Evolutionary conservation across 345 rosid species (phyloP).

Genomic region (Aquilaria sinensis): DNA sequence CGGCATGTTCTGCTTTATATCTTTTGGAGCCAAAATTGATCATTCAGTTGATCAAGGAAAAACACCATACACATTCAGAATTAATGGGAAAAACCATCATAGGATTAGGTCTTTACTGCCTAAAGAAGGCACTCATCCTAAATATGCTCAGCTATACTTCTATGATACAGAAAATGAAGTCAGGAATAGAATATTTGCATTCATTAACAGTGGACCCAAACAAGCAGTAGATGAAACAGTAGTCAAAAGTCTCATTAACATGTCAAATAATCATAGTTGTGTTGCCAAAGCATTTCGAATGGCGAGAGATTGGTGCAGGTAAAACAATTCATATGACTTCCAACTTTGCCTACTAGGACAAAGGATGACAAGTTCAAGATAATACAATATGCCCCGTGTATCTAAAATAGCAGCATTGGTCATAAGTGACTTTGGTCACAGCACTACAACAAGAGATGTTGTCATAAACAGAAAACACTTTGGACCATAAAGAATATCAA

Average conservation of each 20-base stretch:
- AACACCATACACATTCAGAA: neutral
- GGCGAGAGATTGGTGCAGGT: neutral
- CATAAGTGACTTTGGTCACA: no score
- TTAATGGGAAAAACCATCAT: neutral
- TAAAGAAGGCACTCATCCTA: neutral
- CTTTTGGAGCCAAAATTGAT: neutral
- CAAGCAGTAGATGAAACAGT: neutral
- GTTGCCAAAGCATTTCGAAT: neutral
- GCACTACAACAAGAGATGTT: no score
- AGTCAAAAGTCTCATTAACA: neutral
- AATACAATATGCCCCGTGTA: no score
- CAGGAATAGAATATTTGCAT: neutral
- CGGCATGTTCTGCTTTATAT: neutral
- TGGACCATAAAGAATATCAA: no score
- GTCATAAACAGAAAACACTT: no score
- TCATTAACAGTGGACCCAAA: neutral
- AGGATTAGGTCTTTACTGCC: neutral
- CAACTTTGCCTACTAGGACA: no score
- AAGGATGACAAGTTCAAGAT: no score
- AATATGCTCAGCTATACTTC: neutral
- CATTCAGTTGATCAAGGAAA: neutral
- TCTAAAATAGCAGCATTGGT: no score
- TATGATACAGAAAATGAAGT: neutral
- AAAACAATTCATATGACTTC: no score
- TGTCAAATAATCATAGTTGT: neutral